Percentiles rank a stretch among this genome's conserved stretches.
Conservation (phyloP, 2,329 filamentous ascomycete species). For the Zymoseptoria passerinii region DNA sequence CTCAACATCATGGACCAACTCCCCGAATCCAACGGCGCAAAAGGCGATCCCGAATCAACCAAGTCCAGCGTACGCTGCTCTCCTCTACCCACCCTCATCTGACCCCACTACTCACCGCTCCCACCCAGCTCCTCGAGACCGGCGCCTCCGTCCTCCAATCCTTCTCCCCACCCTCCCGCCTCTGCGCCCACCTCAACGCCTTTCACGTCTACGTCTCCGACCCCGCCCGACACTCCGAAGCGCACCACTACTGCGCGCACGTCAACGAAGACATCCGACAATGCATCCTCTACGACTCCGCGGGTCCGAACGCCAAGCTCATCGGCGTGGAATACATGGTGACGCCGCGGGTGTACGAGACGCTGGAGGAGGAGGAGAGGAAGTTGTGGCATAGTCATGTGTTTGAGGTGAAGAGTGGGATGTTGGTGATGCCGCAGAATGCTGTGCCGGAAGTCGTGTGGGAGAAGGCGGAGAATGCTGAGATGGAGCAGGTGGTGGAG, state of each 20-base stretch:
- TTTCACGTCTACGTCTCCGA: conserved; percentile 77
- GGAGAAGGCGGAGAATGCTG: conserved; percentile 67
- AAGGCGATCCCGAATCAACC: conserved; percentile 44
- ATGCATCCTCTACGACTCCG: conserved; percentile 75
- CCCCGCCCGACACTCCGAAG: conserved; percentile 58
- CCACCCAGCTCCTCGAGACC: conserved; percentile 32
- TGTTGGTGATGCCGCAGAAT: conserved; percentile 68
- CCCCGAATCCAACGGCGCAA: conserved; percentile 34
- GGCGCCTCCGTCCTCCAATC: conserved; percentile 54
- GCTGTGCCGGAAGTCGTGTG: conserved; percentile 53
- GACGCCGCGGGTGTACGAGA: conserved; percentile 57
- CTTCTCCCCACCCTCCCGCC: conserved; percentile 61
- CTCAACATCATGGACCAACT: conserved; percentile 24
- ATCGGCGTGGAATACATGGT: conserved; percentile 90
- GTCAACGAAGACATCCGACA: conserved; percentile 71
- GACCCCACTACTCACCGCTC: not conserved
- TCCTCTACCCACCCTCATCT: too few relatives aligned
- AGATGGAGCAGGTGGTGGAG: conserved; percentile 68
- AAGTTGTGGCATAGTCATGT: conserved; percentile 71
- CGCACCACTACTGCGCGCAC: conserved; percentile 80
- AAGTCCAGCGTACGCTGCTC: conserved; percentile 36
- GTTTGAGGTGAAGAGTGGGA: conserved; percentile 68
- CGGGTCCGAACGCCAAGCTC: conserved; percentile 57
- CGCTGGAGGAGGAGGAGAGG: conserved; percentile 58
- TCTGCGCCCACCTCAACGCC: conserved; percentile 81